A percentile compares a stretch with the other conserved stretches of the same genome.
These are phyloP conservation scores for Suhomyces maxii DNA, from an alignment of 1,139 yeast species.

Conservation along the genomic window DNA sequence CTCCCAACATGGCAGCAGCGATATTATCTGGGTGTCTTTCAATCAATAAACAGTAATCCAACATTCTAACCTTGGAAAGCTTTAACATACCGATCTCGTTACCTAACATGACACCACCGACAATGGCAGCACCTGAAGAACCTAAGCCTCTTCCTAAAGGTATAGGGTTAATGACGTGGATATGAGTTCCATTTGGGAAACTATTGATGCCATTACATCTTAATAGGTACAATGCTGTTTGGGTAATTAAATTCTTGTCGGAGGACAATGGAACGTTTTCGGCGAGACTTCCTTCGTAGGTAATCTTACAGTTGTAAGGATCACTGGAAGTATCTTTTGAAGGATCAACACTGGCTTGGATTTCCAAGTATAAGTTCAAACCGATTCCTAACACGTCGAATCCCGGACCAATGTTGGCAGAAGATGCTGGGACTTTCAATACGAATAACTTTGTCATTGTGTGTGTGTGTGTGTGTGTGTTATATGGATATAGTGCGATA, in stretches of 20 bases:
- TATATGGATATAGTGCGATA: too few relatives aligned
- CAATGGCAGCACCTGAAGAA: conserved; percentile 98
- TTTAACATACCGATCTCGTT: conserved; percentile 76
- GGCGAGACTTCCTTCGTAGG: conserved; percentile 78
- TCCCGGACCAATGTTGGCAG: conserved; percentile 98
- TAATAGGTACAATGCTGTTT: conserved; percentile 87
- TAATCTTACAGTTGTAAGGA: conserved; percentile 66
- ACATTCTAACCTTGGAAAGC: conserved; percentile 74
- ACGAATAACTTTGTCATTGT: conserved; percentile 38
- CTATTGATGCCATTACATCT: conserved; percentile 72
- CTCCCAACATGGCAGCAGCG: conserved; percentile 99
- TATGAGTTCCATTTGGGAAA: conserved; percentile 83
- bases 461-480: too few relatives aligned
- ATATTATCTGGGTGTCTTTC: conserved; percentile 98
- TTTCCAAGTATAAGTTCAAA: conserved; percentile 67
- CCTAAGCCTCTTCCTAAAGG: conserved; percentile 97
- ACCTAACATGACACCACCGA: conserved; percentile 93
- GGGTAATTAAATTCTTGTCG: conserved; percentile 80
- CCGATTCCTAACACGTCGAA: conserved; percentile 96
- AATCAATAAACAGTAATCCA: conserved; percentile 93
- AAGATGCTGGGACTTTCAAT: conserved; percentile 90
- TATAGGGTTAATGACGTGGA: conserved; percentile 83
- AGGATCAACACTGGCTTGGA: conserved; percentile 65
- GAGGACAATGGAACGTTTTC: conserved; percentile 74
- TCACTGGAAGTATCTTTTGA: conserved; percentile 53